Evolutionary conservation across 345 rosid genomes (phyloP).

Genomic region (Citrus hindsii): DNA sequence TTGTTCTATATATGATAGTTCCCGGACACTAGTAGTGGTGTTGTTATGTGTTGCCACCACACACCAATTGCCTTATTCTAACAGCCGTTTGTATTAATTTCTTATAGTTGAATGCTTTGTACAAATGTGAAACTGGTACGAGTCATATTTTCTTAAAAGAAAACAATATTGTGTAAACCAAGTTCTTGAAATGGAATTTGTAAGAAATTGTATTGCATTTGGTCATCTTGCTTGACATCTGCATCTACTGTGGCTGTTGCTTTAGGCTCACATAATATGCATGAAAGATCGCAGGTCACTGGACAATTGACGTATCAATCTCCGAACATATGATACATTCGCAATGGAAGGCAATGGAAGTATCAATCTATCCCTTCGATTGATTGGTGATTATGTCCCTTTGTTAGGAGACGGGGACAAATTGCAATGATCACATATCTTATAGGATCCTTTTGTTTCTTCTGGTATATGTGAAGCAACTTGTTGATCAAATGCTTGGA

Average conservation of each 20-base stretch:
- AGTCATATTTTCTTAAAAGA: constrained; percentile 15
- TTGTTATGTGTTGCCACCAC: constrained; percentile 11
- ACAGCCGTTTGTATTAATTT: constrained; percentile 20
- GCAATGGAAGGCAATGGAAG: too few relatives aligned
- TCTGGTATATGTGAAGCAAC: neutral
- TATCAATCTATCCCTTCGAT: neutral
- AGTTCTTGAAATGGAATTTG: constrained; percentile 30
- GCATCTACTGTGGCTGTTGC: neutral
- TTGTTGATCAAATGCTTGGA: neutral
- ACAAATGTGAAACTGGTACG: constrained; percentile 29
- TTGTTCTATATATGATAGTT: constrained; percentile 8
- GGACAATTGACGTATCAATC: neutral
- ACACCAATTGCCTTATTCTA: neutral
- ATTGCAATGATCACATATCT: neutral
- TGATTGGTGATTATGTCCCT: neutral
- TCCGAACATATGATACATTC: too few relatives aligned
- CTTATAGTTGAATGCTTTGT: constrained; percentile 22
- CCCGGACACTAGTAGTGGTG: constrained; percentile 13
- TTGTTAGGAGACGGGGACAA: neutral
- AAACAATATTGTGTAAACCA: constrained; percentile 22
- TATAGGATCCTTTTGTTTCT: neutral
- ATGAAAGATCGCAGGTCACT: neutral
- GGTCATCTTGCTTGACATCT: neutral
- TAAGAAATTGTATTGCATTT: constrained; percentile 21
- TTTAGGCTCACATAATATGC: neutral